Evolutionary conservation across 1,139 yeast species (phyloP).

Genomic region (Nakaseomyces delphensis): DNA sequence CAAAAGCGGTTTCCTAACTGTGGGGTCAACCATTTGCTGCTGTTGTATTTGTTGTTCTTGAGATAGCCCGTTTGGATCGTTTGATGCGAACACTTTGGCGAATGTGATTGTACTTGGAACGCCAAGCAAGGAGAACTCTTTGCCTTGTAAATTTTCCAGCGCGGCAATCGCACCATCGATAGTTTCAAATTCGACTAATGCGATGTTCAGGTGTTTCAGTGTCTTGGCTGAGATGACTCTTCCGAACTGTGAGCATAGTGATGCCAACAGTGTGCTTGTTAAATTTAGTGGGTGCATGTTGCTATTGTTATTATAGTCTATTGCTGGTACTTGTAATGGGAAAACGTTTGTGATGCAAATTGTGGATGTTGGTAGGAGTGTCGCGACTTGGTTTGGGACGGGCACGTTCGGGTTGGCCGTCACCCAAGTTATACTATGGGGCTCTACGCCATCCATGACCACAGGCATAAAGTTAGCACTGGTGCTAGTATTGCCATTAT

Average conservation of each 20-base stretch:
- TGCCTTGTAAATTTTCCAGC: constrained; percentile 65
- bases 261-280: constrained; percentile 30
- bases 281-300: constrained; percentile 13
- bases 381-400: constrained; percentile 36
- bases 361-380: constrained; percentile 43
- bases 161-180: constrained; percentile 73
- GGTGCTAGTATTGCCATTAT: background rate
- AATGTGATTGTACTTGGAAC: constrained; percentile 54
- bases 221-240: constrained; percentile 50
- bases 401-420: constrained; percentile 60
- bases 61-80: background rate
- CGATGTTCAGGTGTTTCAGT: constrained; percentile 42
- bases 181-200: constrained; percentile 63
- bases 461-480: constrained; percentile 26
- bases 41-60: constrained; percentile 1
- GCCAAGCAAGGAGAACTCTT: constrained; percentile 66
- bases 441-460: constrained; percentile 46
- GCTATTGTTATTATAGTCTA: constrained; percentile 30
- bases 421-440: constrained; percentile 39
- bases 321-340: constrained; percentile 49
- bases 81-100: constrained; percentile 41
- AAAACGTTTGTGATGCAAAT: constrained; percentile 57
- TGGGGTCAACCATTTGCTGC: background rate
- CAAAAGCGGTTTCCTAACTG: constrained; percentile 15
- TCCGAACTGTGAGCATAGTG: constrained; percentile 45